Percentiles rank a stretch among this genome's conserved stretches.
Evolutionary conservation across 2,329 filamentous ascomycete genomes (phyloP).

Genomic region (Aspergillus melleus): DNA sequence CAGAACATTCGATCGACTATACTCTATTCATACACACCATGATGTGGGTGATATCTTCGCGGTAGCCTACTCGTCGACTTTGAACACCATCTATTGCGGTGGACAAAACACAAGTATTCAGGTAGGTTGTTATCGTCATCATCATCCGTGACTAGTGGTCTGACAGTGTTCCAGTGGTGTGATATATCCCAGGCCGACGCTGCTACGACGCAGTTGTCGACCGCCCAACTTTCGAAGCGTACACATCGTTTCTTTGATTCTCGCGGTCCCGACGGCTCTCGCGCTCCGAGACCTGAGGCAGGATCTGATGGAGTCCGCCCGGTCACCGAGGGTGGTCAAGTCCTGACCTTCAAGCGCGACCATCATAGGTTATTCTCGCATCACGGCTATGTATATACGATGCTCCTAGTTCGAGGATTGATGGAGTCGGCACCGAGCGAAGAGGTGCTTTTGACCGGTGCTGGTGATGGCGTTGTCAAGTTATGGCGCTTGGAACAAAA

Average conservation of each 20-base stretch:
- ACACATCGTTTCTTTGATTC: constrained; percentile 94
- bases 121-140: constrained; percentile 33
- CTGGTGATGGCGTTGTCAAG: constrained; percentile 91
- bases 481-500: constrained; percentile 76
- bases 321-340: constrained; percentile 59
- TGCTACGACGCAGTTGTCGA: constrained; percentile 64
- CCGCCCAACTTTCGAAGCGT: constrained; percentile 71
- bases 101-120: constrained; percentile 94
- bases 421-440: constrained; percentile 64
- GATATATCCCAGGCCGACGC: constrained; percentile 63
- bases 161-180: constrained; percentile 63
- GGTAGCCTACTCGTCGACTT: constrained; percentile 77
- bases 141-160: background rate
- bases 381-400: constrained; percentile 93
- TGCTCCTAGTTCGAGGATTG: constrained; percentile 78
- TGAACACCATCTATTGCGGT: constrained; percentile 84
- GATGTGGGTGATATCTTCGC: constrained; percentile 96
- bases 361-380: constrained; percentile 88
- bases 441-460: constrained; percentile 85
- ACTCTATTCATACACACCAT: constrained; percentile 89
- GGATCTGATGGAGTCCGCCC: constrained; percentile 51
- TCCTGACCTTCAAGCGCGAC: constrained; percentile 77
- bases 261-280: constrained; percentile 75
- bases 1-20: constrained; percentile 70
- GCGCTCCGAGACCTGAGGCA: constrained; percentile 70